Base-by-base conservation (phyloP, 345 rosid genomes). In the Bruguiera gymnorhiza region DNA sequence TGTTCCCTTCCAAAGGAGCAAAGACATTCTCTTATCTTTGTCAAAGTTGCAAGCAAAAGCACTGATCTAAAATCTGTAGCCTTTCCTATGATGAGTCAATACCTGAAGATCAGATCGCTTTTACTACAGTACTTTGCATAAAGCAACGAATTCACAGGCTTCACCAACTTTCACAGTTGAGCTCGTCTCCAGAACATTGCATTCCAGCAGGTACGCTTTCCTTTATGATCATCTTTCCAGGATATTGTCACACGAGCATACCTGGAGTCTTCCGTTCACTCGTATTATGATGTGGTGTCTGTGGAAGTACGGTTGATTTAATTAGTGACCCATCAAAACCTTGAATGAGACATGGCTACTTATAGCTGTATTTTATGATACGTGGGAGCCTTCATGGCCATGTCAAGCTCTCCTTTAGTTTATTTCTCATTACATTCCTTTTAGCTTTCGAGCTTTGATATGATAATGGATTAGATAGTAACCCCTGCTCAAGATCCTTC, bases 261-360 rank as follows among this genome's bases (percentile, higher is more conserved):
- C 54, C 68, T 71, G 63, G 74, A 63, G 68, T 37, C 32, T 59
- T 72, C 66, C 34, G 57, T 37, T 29, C 60, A 29, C 20, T 63
- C 63, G 63, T 6, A 11, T 63, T 11, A 60, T 16, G 23, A 36
- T 70, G 32, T 6, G 8, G 37, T 34, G 37, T 34, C 9, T 34
- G 32, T 66, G 52, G 23, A 65, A 54, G 29, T 60, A 60, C 10
- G 37, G 37, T 34, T 34, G 7, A 34, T 34, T 34, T 34, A 34
- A 8, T 34, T 8, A 8, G 39, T 62, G 70, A 57, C 73, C 68
- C 69, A 63, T 78, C 79, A 59, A 70, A 30, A 58, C 69, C 50
- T 58, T 63, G 21, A 21, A 37, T 24, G 36, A 29, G 76, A 77
- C 60, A 23, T n/a, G 21, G 46, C 56, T n/a, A 34, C 37, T 34